A percentile compares a stretch with the other conserved stretches of the same genome.
Evolutionary conservation across 2,329 filamentous ascomycete genomes (phyloP).

Genomic region (Cladophialophora yegresii): DNA sequence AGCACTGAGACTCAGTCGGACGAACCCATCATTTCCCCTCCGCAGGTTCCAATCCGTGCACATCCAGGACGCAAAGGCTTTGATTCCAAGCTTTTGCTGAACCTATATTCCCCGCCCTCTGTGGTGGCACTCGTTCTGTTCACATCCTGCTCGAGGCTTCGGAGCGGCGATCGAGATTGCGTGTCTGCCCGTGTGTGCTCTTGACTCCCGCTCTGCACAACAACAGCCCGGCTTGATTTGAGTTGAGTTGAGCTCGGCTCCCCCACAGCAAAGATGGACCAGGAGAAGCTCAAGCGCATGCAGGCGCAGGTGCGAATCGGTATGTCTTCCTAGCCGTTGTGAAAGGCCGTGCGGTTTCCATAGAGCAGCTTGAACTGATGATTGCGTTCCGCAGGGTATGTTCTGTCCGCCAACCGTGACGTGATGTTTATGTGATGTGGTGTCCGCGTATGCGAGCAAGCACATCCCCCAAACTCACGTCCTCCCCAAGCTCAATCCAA

Average conservation of each 20-base stretch:
- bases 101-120: not conserved
- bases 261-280: slow-evolving; percentile 64
- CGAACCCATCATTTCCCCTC: not conserved
- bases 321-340: slow-evolving; percentile 51
- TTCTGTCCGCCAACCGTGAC: slow-evolving; percentile 7
- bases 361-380: slow-evolving; percentile 10
- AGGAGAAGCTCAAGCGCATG: slow-evolving; percentile 67
- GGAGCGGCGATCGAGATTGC: not conserved
- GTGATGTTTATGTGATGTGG: not conserved
- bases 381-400: slow-evolving; percentile 26
- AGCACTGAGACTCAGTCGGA: not conserved
- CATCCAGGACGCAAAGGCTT: not conserved
- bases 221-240: slow-evolving; percentile 3
- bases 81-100: not conserved
- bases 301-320: slow-evolving; percentile 70
- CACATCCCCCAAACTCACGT: not conserved
- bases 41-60: not conserved
- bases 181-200: not conserved
- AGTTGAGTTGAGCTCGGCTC: slow-evolving; percentile 20
- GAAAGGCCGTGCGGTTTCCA: not conserved
- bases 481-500: not conserved
- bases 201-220: not conserved
- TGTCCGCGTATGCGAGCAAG: not conserved
- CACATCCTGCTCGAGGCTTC: not conserved
- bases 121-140: not conserved